Evolutionary conservation across 192 early-diverging fungal species (phyloP).

Genomic region (Powellomyces hirtus): DNA sequence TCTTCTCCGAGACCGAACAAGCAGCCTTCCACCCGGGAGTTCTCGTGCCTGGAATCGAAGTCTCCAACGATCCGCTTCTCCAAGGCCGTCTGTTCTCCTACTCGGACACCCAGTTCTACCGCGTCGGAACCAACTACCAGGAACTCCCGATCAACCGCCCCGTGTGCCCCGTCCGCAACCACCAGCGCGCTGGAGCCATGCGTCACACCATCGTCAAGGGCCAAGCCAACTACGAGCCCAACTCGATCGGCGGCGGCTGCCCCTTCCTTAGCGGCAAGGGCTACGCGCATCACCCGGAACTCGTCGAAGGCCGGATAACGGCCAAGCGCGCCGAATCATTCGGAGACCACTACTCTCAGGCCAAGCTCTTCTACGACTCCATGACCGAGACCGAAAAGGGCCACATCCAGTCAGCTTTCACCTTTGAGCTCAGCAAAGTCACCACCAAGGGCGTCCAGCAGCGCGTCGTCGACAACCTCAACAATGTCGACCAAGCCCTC

Average conservation of each 20-base stretch:
- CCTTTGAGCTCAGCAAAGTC: conserved; percentile 18
- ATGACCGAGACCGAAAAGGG: conserved; percentile 24
- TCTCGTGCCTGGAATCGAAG: conserved; percentile 79
- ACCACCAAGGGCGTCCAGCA: conserved; percentile 8
- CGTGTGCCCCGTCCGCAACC: conserved; percentile 53
- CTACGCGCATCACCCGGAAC: conserved; percentile 15
- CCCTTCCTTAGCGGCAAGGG: conserved; percentile 10
- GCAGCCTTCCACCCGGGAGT: conserved; percentile 75
- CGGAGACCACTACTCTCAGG: conserved; percentile 23
- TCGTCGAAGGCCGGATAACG: conserved; percentile 1
- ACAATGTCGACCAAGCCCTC: conserved; percentile 20
- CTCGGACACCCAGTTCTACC: conserved; percentile 27
- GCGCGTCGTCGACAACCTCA: conserved; percentile 16
- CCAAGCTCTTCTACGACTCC: conserved; percentile 23
- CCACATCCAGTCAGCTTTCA: conserved; percentile 18
- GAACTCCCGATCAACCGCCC: conserved; percentile 84
- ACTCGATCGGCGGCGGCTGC: conserved; percentile 13
- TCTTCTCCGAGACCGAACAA: conserved; percentile 85
- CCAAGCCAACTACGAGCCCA: conserved; percentile 20
- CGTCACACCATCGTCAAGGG: conserved; percentile 17
- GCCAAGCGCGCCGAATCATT: neutral
- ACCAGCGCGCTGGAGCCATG: conserved; percentile 76
- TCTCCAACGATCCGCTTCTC: conserved; percentile 76
- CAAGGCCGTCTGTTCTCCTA: conserved; percentile 85
- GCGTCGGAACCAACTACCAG: conserved; percentile 66